Conservation (phyloP, 768 basidiomycete genomes). For the Leccinum ochraceum region DNA sequence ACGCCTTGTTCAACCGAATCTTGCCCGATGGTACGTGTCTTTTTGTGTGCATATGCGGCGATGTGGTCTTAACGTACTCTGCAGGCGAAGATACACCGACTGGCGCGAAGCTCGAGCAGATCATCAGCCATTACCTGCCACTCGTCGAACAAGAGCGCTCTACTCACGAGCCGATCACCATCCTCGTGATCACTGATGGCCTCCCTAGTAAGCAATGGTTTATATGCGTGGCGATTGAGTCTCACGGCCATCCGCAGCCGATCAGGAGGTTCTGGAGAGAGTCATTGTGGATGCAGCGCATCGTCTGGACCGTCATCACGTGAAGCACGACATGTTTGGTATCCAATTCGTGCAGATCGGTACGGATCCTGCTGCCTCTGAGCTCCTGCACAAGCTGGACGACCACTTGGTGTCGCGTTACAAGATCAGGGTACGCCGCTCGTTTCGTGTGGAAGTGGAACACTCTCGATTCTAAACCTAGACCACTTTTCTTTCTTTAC, state of each 20-base stretch:
- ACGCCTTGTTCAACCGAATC: conserved; percentile 27
- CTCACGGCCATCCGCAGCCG: conserved; percentile 21
- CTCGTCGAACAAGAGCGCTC: conserved; percentile 29
- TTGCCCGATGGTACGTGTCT: conserved; percentile 23
- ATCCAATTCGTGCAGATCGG: conserved; percentile 52
- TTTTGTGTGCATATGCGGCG: not conserved
- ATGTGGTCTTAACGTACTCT: not conserved
- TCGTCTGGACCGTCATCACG: conserved; percentile 38
- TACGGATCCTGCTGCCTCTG: conserved; percentile 36
- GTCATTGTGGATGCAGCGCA: conserved; percentile 40
- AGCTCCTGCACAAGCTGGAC: conserved; percentile 42
- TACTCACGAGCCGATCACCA: conserved; percentile 36
- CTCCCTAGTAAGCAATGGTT: conserved; percentile 38
- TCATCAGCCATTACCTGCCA: conserved; percentile 40
- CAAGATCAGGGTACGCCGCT: conserved; percentile 31
- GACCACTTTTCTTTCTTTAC: not conserved
- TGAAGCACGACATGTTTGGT: conserved; percentile 42
- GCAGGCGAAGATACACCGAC: conserved; percentile 39
- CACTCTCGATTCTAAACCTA: not conserved
- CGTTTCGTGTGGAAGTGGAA: not conserved
- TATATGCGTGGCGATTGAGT: not conserved
- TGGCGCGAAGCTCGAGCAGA: conserved; percentile 37
- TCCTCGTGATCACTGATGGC: conserved; percentile 42
- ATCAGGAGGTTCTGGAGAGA: conserved; percentile 26
- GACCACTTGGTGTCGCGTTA: conserved; percentile 36